phyloP scores from a whole-genome alignment of 805 yeast genomes.

The Saccharomycopsis fodiens region DNA sequence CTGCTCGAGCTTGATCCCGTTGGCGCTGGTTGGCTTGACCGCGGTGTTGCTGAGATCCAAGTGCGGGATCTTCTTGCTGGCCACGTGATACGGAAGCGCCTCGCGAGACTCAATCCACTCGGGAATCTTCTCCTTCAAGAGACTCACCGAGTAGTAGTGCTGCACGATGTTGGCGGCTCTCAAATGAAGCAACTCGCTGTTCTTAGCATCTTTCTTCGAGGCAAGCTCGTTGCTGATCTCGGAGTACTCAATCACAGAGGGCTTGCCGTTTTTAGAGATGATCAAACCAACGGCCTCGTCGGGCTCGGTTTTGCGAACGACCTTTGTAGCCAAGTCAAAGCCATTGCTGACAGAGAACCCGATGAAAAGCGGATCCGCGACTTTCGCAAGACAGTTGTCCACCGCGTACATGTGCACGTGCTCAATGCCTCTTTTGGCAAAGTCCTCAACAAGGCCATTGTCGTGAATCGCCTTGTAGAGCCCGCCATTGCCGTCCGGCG shows the following conservation, averaged over 20 bases:
- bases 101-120: slow-evolving; percentile 62
- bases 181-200: slow-evolving; percentile 53
- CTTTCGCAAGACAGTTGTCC: slow-evolving; percentile 84
- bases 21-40: slow-evolving; percentile 62
- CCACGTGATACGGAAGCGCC: slow-evolving; percentile 87
- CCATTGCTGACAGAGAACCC: slow-evolving; percentile 71
- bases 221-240: slow-evolving; percentile 77
- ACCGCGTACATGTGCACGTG: slow-evolving; percentile 97
- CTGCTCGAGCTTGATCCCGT: slow-evolving; percentile 93
- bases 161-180: slow-evolving; percentile 97
- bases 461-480: slow-evolving; percentile 73
- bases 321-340: slow-evolving; percentile 83
- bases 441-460: slow-evolving; percentile 60
- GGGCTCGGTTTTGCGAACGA: slow-evolving; percentile 86
- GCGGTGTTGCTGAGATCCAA: slow-evolving; percentile 40
- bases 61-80: slow-evolving; percentile 76
- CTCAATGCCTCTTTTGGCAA: slow-evolving; percentile 58
- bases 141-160: slow-evolving; percentile 85
- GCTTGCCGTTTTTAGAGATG: slow-evolving; percentile 49
- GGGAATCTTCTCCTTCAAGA: slow-evolving; percentile 52
- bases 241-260: slow-evolving; percentile 92
- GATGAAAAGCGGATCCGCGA: slow-evolving; percentile 81
- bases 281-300: slow-evolving; percentile 87
- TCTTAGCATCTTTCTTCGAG: slow-evolving; percentile 47
- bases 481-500: slow-evolving; percentile 99